Evolutionary conservation across 306 rosid genomes (phyloP).

Genomic region (Lathyrus aphaca): DNA sequence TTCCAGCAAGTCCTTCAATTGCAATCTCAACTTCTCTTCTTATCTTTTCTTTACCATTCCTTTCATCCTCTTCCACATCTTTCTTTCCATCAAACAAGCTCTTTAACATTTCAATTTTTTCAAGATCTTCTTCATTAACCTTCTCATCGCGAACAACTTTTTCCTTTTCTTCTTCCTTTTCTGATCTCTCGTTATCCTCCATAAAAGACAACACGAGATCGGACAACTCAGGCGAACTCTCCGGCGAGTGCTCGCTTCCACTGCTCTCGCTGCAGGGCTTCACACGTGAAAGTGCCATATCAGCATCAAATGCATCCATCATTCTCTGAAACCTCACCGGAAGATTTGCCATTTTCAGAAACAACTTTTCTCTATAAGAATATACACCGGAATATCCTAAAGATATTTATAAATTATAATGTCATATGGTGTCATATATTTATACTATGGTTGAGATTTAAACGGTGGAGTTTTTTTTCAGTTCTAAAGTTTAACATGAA

Average conservation of each 20-base stretch:
- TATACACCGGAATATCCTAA: not conserved
- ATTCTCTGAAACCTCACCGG: constrained; percentile 64
- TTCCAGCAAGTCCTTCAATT: constrained; percentile 27
- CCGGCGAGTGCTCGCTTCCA: constrained; percentile 85
- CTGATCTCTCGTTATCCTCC: constrained; percentile 47
- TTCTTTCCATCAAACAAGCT: constrained; percentile 41
- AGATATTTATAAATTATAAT: too few species aligned
- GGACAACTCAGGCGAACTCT: constrained; percentile 59
- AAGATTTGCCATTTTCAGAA: constrained; percentile 36
- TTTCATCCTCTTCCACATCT: constrained; percentile 33
- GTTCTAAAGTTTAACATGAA: not conserved
- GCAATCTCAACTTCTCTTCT: constrained; percentile 51
- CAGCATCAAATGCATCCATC: constrained; percentile 70
- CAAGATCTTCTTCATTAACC: constrained; percentile 23
- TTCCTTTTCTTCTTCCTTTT: not conserved
- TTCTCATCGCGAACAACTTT: not conserved
- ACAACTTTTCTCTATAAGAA: not conserved
- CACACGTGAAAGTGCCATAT: constrained; percentile 48
- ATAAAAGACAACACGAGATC: constrained; percentile 81
- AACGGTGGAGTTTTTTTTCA: constrained; percentile 9
- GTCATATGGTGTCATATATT: too few species aligned
- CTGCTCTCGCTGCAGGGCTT: constrained; percentile 75
- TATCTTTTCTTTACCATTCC: constrained; percentile 45
- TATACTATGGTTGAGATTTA: not conserved
- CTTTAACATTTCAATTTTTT: constrained; percentile 41